These are phyloP conservation scores for Penicillium digitatum DNA, from an alignment of 2,329 filamentous ascomycete genomes.

Conservation along the genomic window DNA sequence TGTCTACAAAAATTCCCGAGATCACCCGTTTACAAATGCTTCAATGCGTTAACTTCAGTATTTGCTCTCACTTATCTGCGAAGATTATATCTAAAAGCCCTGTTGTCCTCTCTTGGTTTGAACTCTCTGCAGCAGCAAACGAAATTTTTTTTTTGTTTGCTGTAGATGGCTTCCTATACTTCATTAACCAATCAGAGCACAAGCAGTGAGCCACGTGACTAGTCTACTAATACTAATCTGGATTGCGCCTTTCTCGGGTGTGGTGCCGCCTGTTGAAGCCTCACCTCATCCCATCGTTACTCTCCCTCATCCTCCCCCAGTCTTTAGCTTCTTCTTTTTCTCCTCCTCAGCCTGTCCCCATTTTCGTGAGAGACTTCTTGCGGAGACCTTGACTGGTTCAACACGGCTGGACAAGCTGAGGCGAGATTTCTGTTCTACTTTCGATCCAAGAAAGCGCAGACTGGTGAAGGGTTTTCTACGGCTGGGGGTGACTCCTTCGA, in stretches of 20 bases:
- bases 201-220: conserved; percentile 9
- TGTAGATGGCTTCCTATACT: neutral
- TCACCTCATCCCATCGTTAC: conserved; percentile 11
- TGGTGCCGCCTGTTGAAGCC: neutral
- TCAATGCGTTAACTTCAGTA: neutral
- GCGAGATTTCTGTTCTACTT: conserved; percentile 24
- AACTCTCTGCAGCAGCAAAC: neutral
- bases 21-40: neutral
- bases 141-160: no score
- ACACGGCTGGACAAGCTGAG: conserved; percentile 37
- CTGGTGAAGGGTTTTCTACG: conserved; percentile 21
- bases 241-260: conserved; percentile 7
- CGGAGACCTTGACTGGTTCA: conserved; percentile 43
- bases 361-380: conserved; percentile 34
- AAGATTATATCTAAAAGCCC: no score
- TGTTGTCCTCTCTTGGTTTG: neutral
- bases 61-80: neutral
- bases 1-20: neutral
- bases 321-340: conserved; percentile 16
- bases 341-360: conserved; percentile 28
- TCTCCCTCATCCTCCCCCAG: conserved; percentile 12
- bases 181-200: neutral
- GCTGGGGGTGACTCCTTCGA: conserved; percentile 20
- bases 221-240: neutral
- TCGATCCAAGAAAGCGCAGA: conserved; percentile 18